Conservation (phyloP, 2,329 filamentous ascomycete genomes). For the Dothideomycetidae sp. region DNA sequence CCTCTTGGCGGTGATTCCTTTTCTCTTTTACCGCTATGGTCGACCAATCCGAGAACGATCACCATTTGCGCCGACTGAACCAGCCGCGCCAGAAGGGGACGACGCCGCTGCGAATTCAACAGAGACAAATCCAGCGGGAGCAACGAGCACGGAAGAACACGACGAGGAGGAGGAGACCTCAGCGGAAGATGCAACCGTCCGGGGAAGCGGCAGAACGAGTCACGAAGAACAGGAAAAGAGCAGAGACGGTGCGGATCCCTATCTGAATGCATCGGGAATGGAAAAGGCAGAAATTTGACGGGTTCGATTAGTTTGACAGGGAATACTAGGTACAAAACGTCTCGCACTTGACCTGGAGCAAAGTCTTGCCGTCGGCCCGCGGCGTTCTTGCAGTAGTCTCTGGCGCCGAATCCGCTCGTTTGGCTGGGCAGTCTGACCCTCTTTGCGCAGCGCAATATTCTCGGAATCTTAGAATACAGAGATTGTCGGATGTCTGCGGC, state of each 20-base stretch:
- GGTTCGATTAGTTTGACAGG: too few species aligned
- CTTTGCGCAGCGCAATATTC: too few species aligned
- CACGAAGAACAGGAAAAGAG: not conserved
- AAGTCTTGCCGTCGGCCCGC: too few species aligned
- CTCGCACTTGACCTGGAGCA: too few species aligned
- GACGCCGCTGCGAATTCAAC: slow-evolving; percentile 9
- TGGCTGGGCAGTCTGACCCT: too few species aligned
- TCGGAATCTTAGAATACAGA: too few species aligned
- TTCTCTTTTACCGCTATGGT: slow-evolving; percentile 22
- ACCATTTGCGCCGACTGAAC: slow-evolving; percentile 18
- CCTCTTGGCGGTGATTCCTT: slow-evolving; percentile 23
- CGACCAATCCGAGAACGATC: slow-evolving; percentile 15
- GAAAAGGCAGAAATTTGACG: slow-evolving; percentile 18
- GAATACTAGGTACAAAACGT: slow-evolving; percentile 10
- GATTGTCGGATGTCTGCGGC: too few species aligned
- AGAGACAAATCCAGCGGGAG: slow-evolving; percentile 6
- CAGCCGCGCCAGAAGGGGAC: slow-evolving; percentile 17
- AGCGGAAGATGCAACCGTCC: slow-evolving; percentile 14
- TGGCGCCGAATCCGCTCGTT: too few species aligned
- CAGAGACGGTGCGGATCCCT: slow-evolving; percentile 11
- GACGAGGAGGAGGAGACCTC: slow-evolving; percentile 14
- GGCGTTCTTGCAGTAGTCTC: too few species aligned
- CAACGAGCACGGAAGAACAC: slow-evolving; percentile 7
- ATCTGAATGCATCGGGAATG: slow-evolving; percentile 15
- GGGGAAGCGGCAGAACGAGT: slow-evolving; percentile 3